These are phyloP conservation scores for Pyracantha coccinea DNA, from an alignment of 331 rosid species.

Conservation along the genomic window DNA sequence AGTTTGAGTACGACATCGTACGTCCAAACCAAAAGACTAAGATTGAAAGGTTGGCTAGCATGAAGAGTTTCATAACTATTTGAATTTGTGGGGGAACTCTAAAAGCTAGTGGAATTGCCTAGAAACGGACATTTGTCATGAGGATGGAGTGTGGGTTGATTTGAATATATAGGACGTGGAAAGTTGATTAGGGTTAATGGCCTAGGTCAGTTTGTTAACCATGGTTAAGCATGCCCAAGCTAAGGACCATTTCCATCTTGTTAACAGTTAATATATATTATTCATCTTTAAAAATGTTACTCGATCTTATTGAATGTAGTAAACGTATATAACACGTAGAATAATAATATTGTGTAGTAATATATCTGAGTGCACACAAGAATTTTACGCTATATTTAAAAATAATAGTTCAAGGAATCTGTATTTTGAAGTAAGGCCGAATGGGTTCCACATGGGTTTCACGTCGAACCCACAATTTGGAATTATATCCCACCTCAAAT, in stretches of 20 bases:
- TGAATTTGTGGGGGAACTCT: not conserved
- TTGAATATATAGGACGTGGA: conserved; percentile 38
- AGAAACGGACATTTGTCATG: conserved; percentile 35
- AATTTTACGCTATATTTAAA: too few species aligned
- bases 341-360: too few species aligned
- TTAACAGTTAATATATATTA: not conserved
- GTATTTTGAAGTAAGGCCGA: too few species aligned
- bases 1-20: not conserved
- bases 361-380: too few species aligned
- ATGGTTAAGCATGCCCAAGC: not conserved
- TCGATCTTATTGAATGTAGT: too few species aligned
- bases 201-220: conserved; percentile 2
- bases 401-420: too few species aligned
- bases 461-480: not conserved
- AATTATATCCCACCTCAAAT: not conserved
- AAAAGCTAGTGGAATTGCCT: conserved; percentile 8
- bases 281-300: not conserved
- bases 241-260: not conserved
- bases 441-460: not conserved
- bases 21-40: conserved; percentile 12
- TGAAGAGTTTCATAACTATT: conserved; percentile 24
- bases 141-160: conserved; percentile 20
- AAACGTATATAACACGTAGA: too few species aligned
- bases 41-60: conserved; percentile 14
- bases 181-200: not conserved